A percentile compares a stretch with the other conserved stretches of the same genome.
These are phyloP conservation scores for Boletellus sp. DNA, from an alignment of 768 basidiomycete species.

Conservation along the genomic window DNA sequence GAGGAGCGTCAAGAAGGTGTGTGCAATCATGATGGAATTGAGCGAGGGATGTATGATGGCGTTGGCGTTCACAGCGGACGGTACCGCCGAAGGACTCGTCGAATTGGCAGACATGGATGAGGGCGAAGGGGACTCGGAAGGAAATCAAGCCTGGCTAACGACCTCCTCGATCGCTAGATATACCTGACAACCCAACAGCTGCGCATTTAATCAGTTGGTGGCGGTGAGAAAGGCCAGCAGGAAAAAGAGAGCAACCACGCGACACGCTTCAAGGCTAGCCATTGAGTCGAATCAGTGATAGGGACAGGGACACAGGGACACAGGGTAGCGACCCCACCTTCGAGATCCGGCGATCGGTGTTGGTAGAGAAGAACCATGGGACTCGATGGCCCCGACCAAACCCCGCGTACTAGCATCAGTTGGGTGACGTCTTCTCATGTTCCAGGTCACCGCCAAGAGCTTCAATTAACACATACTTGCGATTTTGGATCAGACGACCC, in stretches of 20 bases:
- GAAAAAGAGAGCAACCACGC: neutral
- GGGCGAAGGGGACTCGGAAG: no score
- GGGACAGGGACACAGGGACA: no score
- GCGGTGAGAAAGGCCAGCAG: neutral
- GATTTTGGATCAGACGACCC: no score
- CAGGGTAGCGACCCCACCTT: neutral
- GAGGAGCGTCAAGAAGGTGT: slow-evolving; percentile 30
- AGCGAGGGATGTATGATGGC: slow-evolving; percentile 20
- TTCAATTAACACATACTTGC: no score
- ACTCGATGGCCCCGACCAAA: no score
- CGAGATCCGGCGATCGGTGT: neutral
- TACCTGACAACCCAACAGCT: neutral
- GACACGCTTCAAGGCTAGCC: neutral
- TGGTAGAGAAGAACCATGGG: neutral
- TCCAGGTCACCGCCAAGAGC: no score
- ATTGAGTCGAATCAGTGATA: neutral
- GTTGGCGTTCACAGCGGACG: neutral
- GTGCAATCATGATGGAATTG: slow-evolving; percentile 26
- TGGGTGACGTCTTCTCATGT: no score
- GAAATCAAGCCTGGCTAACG: neutral
- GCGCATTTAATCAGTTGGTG: neutral
- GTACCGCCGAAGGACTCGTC: neutral
- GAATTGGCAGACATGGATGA: slow-evolving; percentile 13
- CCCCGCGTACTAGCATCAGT: no score
- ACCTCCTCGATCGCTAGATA: neutral